Evolutionary conservation across 495 filamentous ascomycete species (phyloP).

Genomic region (Aspergillus incahuasiensis): DNA sequence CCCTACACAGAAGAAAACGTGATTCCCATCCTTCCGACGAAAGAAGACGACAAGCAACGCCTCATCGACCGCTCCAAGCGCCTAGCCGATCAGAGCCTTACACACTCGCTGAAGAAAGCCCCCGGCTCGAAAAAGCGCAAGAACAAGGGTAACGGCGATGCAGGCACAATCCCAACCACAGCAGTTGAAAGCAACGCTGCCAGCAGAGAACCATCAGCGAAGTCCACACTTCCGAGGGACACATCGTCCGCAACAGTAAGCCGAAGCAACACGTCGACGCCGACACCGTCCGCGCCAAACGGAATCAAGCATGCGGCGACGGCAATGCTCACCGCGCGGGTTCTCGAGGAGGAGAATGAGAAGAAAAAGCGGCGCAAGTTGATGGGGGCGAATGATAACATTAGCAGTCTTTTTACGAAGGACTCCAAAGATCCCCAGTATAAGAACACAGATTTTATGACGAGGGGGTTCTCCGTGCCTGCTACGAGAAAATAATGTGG

Average conservation of each 20-base stretch:
- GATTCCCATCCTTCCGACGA: conserved; percentile 73
- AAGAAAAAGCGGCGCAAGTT: conserved; percentile 75
- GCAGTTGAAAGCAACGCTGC: conserved; percentile 21
- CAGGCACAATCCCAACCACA: not conserved
- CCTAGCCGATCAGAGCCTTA: conserved; percentile 64
- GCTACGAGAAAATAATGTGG: conserved; percentile 26
- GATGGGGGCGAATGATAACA: conserved; percentile 57
- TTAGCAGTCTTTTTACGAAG: conserved; percentile 65
- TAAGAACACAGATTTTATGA: conserved; percentile 71
- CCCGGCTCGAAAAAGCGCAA: conserved; percentile 66
- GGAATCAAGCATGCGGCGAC: conserved; percentile 84
- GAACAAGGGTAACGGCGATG: conserved; percentile 41
- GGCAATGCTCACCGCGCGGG: conserved; percentile 75
- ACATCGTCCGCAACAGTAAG: conserved; percentile 13
- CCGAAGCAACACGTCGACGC: conserved; percentile 28
- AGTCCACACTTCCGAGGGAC: not conserved
- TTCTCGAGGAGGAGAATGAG: conserved; percentile 79
- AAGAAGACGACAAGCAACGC: conserved; percentile 63
- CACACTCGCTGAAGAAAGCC: conserved; percentile 86
- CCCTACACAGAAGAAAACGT: conserved; percentile 70
- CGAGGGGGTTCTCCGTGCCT: conserved; percentile 65
- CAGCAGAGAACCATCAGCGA: conserved; percentile 2
- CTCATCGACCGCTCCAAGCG: conserved; percentile 59
- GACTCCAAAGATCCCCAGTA: conserved; percentile 43
- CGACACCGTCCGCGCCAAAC: conserved; percentile 29